phyloP scores from a whole-genome alignment of 805 yeast species.

The Saturnispora serradocipensis region DNA sequence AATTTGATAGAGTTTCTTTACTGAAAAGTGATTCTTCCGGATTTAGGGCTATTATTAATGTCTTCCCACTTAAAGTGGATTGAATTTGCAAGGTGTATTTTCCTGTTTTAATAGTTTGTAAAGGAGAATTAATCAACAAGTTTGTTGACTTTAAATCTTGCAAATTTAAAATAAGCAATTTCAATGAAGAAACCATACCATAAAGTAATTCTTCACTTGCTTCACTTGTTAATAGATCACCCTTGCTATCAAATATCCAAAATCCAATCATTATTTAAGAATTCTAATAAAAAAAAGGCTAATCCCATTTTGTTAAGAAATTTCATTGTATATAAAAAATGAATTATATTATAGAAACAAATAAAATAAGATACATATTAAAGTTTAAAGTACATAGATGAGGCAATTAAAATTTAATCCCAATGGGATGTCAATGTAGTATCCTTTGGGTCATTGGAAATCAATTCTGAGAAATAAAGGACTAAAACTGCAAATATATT shows the following conservation, averaged over 20 bases:
- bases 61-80: constrained; percentile 3
- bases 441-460: constrained; percentile 30
- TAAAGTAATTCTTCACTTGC: constrained; percentile 5
- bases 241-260: constrained; percentile 4
- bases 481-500: constrained; percentile 52
- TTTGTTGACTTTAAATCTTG: background rate
- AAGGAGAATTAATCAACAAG: background rate
- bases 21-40: background rate
- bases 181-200: constrained; percentile 5
- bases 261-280: background rate
- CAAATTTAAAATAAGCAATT: background rate
- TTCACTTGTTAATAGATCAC: background rate
- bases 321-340: background rate
- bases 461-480: constrained; percentile 73
- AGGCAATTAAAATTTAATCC: constrained; percentile 9
- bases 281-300: background rate
- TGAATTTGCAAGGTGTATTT: constrained; percentile 7
- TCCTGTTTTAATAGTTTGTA: constrained; percentile 1
- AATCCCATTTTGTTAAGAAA: background rate
- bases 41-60: background rate
- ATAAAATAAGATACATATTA: background rate
- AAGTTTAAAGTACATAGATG: background rate
- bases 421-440: constrained; percentile 28
- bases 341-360: background rate
- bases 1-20: background rate